phyloP scores from a whole-genome alignment of 257 asterid species.

The Primulina eburnea region DNA sequence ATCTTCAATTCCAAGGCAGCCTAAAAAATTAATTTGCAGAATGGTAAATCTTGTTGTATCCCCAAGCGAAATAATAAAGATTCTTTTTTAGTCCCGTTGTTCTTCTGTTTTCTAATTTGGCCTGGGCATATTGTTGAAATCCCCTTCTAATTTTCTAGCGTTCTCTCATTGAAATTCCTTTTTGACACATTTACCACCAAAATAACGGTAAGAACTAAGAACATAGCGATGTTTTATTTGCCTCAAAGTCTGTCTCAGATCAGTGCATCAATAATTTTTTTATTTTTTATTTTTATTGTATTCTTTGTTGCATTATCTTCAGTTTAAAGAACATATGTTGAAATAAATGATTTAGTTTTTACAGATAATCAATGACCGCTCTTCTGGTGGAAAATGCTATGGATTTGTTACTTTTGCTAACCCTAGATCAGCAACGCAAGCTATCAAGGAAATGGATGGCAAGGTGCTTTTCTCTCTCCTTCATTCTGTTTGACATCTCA shows the following conservation, averaged over 20 bases:
- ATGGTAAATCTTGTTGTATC: no score
- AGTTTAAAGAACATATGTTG: not conserved
- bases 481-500: slow-evolving; percentile 5
- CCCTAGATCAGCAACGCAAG: slow-evolving; percentile 75
- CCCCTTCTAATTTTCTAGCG: not conserved
- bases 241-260: no score
- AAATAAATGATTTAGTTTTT: slow-evolving; percentile 11
- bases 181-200: no score
- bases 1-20: not conserved
- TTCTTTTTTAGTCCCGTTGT: no score
- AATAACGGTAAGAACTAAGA: no score
- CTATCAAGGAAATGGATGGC: slow-evolving; percentile 83
- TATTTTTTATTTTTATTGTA: no score
- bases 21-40: not conserved
- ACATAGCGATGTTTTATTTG: no score
- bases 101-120: not conserved
- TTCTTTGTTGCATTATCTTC: not conserved
- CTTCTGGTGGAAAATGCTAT: slow-evolving; percentile 70
- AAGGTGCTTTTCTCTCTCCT: slow-evolving; percentile 38
- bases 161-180: no score
- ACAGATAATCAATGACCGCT: slow-evolving; percentile 76
- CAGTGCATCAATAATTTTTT: no score
- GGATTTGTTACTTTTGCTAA: slow-evolving; percentile 73
- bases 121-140: not conserved
- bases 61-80: no score